A percentile compares a stretch with the other conserved stretches of the same genome.
Evolutionary conservation across 73 alveolate genomes (phyloP).

Genomic region (Blepharisma japonicum): DNA sequence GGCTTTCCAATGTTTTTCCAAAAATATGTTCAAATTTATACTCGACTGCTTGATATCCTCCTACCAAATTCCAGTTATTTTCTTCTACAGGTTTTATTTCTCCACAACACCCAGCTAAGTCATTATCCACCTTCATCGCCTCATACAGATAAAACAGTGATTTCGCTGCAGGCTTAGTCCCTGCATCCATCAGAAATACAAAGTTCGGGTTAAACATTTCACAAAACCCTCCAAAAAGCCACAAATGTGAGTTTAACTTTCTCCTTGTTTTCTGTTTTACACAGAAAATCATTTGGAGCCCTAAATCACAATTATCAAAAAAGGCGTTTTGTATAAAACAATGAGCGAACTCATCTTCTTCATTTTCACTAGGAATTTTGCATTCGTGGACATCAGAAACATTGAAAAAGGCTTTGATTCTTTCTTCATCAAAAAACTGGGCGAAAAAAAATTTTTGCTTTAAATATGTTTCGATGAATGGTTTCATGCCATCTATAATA

Average conservation of each 20-base stretch:
- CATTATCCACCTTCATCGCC: background rate
- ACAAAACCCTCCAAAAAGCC: conserved; percentile 34
- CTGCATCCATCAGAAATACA: conserved; percentile 21
- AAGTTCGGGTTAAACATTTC: conserved; percentile 12
- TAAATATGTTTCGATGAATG: conserved; percentile 8
- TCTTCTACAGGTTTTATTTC: conserved; percentile 25
- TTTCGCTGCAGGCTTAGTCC: conserved; percentile 9
- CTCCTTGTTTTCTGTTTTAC: conserved; percentile 1
- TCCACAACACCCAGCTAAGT: conserved; percentile 29
- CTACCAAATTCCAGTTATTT: background rate
- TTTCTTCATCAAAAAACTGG: background rate
- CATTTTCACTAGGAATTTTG: too few relatives aligned
- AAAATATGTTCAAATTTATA: conserved; percentile 28
- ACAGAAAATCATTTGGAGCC: background rate
- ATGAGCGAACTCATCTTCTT: too few relatives aligned
- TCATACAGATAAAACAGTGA: conserved; percentile 12
- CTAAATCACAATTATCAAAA: background rate
- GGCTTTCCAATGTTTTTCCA: conserved; percentile 35
- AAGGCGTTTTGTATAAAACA: background rate
- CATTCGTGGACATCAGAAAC: background rate
- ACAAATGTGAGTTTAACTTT: conserved; percentile 26
- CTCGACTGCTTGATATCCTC: conserved; percentile 16
- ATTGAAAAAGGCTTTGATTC: background rate
- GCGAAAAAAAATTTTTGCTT: conserved; percentile 1
- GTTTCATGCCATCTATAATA: conserved; percentile 23